Evolutionary conservation across 495 filamentous ascomycete species (phyloP).

Genomic region (Annulohypoxylon nitens): DNA sequence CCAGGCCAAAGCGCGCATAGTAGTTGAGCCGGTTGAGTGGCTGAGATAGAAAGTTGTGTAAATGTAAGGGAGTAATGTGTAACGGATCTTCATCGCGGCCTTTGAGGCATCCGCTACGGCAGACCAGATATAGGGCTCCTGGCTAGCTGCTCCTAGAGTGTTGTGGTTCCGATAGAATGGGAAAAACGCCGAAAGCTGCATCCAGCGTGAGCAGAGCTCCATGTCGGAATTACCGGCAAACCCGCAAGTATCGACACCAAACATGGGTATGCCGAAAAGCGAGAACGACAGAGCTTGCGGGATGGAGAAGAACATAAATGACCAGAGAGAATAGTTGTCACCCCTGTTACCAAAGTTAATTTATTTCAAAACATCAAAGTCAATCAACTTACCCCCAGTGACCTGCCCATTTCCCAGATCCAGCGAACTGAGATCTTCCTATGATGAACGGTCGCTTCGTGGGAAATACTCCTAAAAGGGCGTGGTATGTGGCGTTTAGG

Average conservation of each 20-base stretch:
- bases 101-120: slow-evolving; percentile 75
- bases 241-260: slow-evolving; percentile 85
- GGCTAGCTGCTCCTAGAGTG: slow-evolving; percentile 68
- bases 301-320: slow-evolving; percentile 81
- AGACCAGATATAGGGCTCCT: slow-evolving; percentile 84
- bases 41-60: slow-evolving; percentile 84
- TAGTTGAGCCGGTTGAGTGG: slow-evolving; percentile 75
- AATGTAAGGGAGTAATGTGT: slow-evolving; percentile 79
- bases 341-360: slow-evolving; percentile 56
- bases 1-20: slow-evolving; percentile 86
- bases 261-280: slow-evolving; percentile 90
- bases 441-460: slow-evolving; percentile 87
- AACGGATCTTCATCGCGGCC: slow-evolving; percentile 80
- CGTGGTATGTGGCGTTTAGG: slow-evolving; percentile 83
- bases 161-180: slow-evolving; percentile 93
- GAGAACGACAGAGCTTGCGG: slow-evolving; percentile 84
- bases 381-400: slow-evolving; percentile 75
- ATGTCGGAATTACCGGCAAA: slow-evolving; percentile 78
- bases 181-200: slow-evolving; percentile 88
- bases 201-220: slow-evolving; percentile 88
- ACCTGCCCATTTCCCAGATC: slow-evolving; percentile 82
- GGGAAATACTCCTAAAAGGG: slow-evolving; percentile 71
- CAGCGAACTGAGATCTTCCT: slow-evolving; percentile 84
- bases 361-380: neutral
- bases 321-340: slow-evolving; percentile 79